Evolutionary conservation across 768 basidiomycete genomes (phyloP).

Genomic region (Vishniacozyma victoriae): DNA sequence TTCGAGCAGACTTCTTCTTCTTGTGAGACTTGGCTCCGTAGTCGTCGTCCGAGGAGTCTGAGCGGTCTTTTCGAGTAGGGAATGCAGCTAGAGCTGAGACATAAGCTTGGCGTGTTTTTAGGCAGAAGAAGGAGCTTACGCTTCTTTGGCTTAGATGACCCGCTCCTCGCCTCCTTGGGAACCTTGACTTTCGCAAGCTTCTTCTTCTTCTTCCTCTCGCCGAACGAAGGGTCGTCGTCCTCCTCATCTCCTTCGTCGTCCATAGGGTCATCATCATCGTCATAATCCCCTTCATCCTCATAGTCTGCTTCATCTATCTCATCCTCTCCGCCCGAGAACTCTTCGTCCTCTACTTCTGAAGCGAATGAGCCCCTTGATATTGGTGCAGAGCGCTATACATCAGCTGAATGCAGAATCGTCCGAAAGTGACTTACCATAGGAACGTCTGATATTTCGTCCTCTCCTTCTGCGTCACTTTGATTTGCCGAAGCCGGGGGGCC

Average conservation of each 20-base stretch:
- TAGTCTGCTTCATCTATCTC: conserved; percentile 8
- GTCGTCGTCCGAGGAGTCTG: conserved; percentile 24
- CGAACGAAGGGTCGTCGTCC: conserved; percentile 26
- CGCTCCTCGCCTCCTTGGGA: conserved; percentile 1
- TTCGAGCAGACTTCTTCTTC: conserved; percentile 25
- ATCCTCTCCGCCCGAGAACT: conserved; percentile 1
- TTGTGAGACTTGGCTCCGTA: conserved; percentile 41
- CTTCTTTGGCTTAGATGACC: conserved; percentile 21
- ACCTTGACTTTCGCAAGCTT: conserved; percentile 1
- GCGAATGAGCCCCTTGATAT: neutral
- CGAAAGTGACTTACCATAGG: no score
- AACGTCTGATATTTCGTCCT: no score
- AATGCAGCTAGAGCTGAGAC: conserved; percentile 22
- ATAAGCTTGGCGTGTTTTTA: neutral
- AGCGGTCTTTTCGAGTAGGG: conserved; percentile 20
- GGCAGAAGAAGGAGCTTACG: neutral
- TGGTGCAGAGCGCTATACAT: neutral
- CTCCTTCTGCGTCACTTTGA: no score
- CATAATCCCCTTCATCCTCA: conserved; percentile 18
- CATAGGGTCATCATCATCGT: conserved; percentile 18
- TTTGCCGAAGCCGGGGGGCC: no score
- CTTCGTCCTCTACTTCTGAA: neutral
- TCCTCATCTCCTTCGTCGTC: conserved; percentile 32
- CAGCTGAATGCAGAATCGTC: no score
- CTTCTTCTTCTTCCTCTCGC: conserved; percentile 22